phyloP scores from a whole-genome alignment of 148 eudicot species.

The Camellia japonica region DNA sequence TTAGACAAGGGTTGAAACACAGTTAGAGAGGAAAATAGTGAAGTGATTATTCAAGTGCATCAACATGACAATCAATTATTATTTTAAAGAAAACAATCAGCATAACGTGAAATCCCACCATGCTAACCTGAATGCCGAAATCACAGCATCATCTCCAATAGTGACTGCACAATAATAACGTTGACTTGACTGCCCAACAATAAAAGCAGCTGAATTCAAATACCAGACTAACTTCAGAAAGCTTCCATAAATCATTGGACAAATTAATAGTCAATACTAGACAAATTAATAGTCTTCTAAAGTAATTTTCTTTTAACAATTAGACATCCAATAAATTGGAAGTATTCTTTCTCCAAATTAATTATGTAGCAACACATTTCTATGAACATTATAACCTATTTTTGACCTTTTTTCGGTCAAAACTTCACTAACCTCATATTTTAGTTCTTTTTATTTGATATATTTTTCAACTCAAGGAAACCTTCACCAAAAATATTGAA shows the following conservation, averaged over 20 bases:
- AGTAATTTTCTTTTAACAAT: no score
- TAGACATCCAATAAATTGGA: no score
- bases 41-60: background rate
- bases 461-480: no score
- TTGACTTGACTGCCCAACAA: slow-evolving; percentile 97
- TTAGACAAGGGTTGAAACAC: slow-evolving; percentile 3
- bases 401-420: no score
- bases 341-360: no score
- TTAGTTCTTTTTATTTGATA: no score
- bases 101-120: background rate
- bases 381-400: no score
- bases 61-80: background rate
- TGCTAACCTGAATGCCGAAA: slow-evolving; percentile 86
- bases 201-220: slow-evolving; percentile 91
- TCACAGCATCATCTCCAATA: slow-evolving; percentile 81
- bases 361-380: no score
- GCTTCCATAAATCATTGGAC: slow-evolving; percentile 22
- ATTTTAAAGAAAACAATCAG: background rate
- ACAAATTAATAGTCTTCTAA: no score
- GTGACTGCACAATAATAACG: slow-evolving; percentile 84
- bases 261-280: background rate
- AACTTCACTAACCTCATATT: no score
- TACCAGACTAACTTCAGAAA: slow-evolving; percentile 67
- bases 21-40: background rate
- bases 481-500: no score